These are phyloP conservation scores for Dendryphion nanum DNA, from an alignment of 2,329 filamentous ascomycete species.

Conservation along the genomic window DNA sequence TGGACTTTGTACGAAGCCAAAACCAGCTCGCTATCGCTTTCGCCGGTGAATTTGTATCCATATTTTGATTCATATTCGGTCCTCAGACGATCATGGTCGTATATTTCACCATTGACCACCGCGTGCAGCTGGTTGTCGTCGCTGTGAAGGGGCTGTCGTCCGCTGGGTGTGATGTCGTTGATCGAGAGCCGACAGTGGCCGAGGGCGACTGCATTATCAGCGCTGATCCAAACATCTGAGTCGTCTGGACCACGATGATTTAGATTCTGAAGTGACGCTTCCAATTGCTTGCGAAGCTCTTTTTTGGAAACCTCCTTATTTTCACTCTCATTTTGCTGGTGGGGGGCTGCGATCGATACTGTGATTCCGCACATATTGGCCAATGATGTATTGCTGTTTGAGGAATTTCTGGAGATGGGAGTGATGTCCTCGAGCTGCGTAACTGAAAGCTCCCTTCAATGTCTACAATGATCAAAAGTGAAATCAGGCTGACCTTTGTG, in stretches of 20 bases:
- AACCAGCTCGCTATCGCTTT: constrained; percentile 54
- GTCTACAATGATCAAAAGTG: neutral
- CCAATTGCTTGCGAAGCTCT: neutral
- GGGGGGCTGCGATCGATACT: neutral
- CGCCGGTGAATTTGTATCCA: constrained; percentile 46
- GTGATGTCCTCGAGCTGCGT: neutral
- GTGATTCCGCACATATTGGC: constrained; percentile 1
- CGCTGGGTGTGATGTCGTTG: constrained; percentile 20
- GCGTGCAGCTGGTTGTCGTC: constrained; percentile 44
- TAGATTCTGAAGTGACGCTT: constrained; percentile 19
- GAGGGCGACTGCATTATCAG: constrained; percentile 39
- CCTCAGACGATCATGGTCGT: constrained; percentile 51
- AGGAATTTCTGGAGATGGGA: neutral
- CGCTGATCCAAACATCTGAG: constrained; percentile 45
- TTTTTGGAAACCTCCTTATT: neutral
- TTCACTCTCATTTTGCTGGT: neutral
- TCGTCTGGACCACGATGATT: constrained; percentile 48
- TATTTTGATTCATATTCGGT: constrained; percentile 27
- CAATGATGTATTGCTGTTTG: neutral
- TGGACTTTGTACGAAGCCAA: constrained; percentile 51
- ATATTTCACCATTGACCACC: constrained; percentile 62
- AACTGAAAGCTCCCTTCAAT: neutral
- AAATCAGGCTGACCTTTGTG: neutral
- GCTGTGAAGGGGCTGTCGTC: constrained; percentile 26
- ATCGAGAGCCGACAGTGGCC: constrained; percentile 27